These are phyloP conservation scores for Pleurotus sapidus DNA, from an alignment of 768 basidiomycete species.

Conservation along the genomic window DNA sequence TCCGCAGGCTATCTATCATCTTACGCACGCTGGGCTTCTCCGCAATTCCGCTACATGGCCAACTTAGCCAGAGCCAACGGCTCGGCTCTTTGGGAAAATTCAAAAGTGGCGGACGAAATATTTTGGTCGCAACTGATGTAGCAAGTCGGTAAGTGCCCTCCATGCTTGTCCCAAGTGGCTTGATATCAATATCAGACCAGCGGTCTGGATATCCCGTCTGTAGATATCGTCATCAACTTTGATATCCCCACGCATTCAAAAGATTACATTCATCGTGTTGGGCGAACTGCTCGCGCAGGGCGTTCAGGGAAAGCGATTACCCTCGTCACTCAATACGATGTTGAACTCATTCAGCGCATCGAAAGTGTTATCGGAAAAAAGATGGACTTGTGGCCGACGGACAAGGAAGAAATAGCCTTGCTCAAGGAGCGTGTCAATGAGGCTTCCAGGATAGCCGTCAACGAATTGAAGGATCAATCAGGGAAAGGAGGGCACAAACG, in stretches of 20 bases:
- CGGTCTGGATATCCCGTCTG: slow-evolving; percentile 93
- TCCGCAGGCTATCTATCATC: slow-evolving; percentile 75
- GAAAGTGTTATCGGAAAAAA: slow-evolving; percentile 91
- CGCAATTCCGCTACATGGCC: slow-evolving; percentile 94
- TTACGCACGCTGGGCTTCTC: slow-evolving; percentile 90
- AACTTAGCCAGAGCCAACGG: slow-evolving; percentile 90
- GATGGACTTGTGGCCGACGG: slow-evolving; percentile 84
- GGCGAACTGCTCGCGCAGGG: slow-evolving; percentile 97
- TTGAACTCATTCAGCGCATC: slow-evolving; percentile 93
- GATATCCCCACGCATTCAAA: slow-evolving; percentile 98
- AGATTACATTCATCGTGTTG: slow-evolving; percentile 98
- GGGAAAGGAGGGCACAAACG: slow-evolving; percentile 26
- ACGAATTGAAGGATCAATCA: slow-evolving; percentile 75
- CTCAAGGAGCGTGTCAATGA: slow-evolving; percentile 88
- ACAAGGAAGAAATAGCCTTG: slow-evolving; percentile 85
- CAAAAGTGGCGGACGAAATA: slow-evolving; percentile 87
- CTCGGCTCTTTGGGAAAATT: slow-evolving; percentile 94
- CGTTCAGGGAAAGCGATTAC: slow-evolving; percentile 95
- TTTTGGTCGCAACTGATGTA: slow-evolving; percentile 95
- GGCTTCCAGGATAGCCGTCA: slow-evolving; percentile 73
- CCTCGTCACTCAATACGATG: slow-evolving; percentile 98
- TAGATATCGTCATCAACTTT: slow-evolving; percentile 97
- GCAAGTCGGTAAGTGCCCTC: slow-evolving; percentile 71
- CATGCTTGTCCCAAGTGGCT: background rate
- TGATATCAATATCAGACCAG: slow-evolving; percentile 31